These are phyloP conservation scores for Lizonia empirigonia DNA, from an alignment of 2,329 filamentous ascomycete species.

Conservation along the genomic window DNA sequence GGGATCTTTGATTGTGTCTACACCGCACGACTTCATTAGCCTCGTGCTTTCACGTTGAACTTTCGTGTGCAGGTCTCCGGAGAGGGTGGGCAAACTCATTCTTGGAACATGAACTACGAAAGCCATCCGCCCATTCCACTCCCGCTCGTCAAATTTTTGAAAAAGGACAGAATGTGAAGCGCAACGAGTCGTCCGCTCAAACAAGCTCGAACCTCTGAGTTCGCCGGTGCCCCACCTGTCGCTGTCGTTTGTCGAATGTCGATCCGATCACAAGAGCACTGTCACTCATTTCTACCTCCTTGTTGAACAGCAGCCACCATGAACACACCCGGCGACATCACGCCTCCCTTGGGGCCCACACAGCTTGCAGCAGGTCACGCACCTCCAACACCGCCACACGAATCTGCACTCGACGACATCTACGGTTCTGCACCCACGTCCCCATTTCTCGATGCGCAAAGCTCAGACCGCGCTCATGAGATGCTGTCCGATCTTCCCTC, in stretches of 20 bases:
- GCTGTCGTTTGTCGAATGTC: slow-evolving; percentile 13
- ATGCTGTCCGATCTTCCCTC: slow-evolving; percentile 73
- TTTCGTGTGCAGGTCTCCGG: no score
- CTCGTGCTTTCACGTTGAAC: no score
- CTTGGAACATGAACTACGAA: no score
- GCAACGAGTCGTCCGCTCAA: slow-evolving; percentile 4
- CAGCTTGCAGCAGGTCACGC: slow-evolving; percentile 38
- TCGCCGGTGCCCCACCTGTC: slow-evolving; percentile 23
- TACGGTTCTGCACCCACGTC: slow-evolving; percentile 54
- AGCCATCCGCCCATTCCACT: no score
- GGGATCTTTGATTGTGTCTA: no score
- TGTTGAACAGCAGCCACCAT: slow-evolving; percentile 11
- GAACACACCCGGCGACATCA: slow-evolving; percentile 29
- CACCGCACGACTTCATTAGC: no score
- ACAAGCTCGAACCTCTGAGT: slow-evolving; percentile 26
- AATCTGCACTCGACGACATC: slow-evolving; percentile 52
- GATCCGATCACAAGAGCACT: background rate
- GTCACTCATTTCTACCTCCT: background rate
- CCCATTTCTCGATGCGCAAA: slow-evolving; percentile 30
- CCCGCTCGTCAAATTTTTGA: no score
- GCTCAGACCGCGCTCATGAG: slow-evolving; percentile 41
- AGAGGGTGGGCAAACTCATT: no score
- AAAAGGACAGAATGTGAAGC: background rate
- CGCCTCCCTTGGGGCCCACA: slow-evolving; percentile 34
- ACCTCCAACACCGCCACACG: slow-evolving; percentile 43